Base-by-base conservation (phyloP, 139 green algal genomes). In the Penium margaritaceum region DNA sequence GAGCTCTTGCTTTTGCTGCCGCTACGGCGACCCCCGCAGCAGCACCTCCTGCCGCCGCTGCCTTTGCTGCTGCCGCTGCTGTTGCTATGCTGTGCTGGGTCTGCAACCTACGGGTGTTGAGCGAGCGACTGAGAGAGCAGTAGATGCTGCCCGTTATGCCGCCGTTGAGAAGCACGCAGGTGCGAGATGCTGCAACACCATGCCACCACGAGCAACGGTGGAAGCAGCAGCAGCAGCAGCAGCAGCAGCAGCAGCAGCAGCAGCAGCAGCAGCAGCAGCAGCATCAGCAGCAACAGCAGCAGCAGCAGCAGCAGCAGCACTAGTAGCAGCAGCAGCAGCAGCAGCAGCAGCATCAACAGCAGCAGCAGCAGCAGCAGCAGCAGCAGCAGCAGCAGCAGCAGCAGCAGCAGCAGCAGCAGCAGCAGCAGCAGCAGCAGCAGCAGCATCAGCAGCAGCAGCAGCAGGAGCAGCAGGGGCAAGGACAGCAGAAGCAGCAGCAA, bases 331-430 rank as follows among this genome's bases (percentile, higher is more conserved):
- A 51, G 41, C 41, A 51, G 41, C 41, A 51, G 41, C 41, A 51
- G 41, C 41, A 51, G 41, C 41, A 51, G 41, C 41, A 51, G 41
- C 41, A 51, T 7, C 41, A 51, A 12, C 41, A 51, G 41, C 41
- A 51, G 41, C 41, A 51, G 41, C 41, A 51, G 41, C 41, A 51
- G 41, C 41, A 51, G 41, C 41, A 51, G 41, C 41, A 51, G 41
- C 41, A 51, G 41, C 41, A 21, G 51, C 51, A 58, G 3, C 3
- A 9, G 4, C 44, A 55, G 5, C 44, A 55, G 44, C 44, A 55
- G 44, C 44, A 55, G 44, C 44, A 55, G 4, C 47, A 30, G 47
- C 47, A 58, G 47, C 47, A 58, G 47, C 41, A 58, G 47, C 47
- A 58, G 47, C 47, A 58, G 47, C 47, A 58, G 47, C 47, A 58